Conservation (phyloP, 352 stramenopile species). For the Phytophthora crassamura region DNA sequence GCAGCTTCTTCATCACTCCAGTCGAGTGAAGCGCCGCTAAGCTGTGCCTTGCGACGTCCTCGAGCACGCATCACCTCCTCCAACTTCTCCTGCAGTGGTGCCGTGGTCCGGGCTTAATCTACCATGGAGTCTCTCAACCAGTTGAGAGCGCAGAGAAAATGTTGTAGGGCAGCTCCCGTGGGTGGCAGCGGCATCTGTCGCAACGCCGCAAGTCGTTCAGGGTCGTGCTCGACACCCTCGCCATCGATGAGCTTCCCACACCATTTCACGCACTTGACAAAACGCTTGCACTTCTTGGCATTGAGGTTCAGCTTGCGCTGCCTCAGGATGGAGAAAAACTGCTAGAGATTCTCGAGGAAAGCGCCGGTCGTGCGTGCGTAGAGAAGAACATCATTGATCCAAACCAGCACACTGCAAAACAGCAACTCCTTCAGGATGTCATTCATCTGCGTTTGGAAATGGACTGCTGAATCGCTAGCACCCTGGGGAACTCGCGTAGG, state of each 20-base stretch:
- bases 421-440: not conserved
- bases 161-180: constrained; percentile 8
- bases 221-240: constrained; percentile 12
- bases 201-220: not conserved
- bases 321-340: constrained; percentile 7
- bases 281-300: constrained; percentile 21
- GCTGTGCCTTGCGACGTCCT: constrained; percentile 10
- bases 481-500: not conserved
- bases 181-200: constrained; percentile 18
- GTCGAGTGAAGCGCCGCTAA: constrained; percentile 8
- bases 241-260: constrained; percentile 20
- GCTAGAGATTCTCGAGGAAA: not conserved
- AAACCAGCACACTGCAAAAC: not conserved
- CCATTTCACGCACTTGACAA: constrained; percentile 20
- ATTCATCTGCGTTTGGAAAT: not conserved
- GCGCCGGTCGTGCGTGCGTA: not conserved
- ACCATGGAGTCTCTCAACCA: constrained; percentile 19
- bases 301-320: constrained; percentile 16
- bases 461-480: not conserved
- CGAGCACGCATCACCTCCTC: constrained; percentile 3
- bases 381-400: not conserved
- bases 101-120: not conserved
- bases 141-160: constrained; percentile 25
- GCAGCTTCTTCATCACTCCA: constrained; percentile 9
- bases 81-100: constrained; percentile 11